Evolutionary conservation across 495 filamentous ascomycete genomes (phyloP), one percentile per base, ranked within the genome.

Genomic region (Penicillium roqueforti): DNA sequence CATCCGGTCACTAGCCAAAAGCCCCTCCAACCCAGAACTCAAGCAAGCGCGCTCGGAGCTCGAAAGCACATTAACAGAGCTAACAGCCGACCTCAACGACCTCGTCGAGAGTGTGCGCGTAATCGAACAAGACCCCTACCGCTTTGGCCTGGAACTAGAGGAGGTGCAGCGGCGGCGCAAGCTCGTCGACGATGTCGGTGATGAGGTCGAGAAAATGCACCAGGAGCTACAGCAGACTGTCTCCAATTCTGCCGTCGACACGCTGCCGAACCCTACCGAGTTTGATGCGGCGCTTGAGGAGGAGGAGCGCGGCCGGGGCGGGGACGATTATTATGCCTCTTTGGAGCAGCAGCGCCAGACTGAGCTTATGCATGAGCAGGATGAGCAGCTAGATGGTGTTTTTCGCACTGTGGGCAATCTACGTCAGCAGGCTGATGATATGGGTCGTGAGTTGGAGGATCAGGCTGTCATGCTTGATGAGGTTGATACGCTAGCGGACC

Each of bases 361-460:
- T 62, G 83, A 90, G 75, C 85, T 97, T 68, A 92, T 98, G 87
- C 83, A 87, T 62, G 92, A 96, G 69, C 93, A 97, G 74, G 95
- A 98, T 67, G 77, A 93, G 76, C 85, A 90, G 57, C 76, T 98
- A 6, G 92, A 97, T 69, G 88, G 88, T 3, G 95, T 98, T 38
- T 96, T 89, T 64, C 82, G 83, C 59, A 97, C 93, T 2, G 93
- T 98, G 32, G 92, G 90, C 0, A 96, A 89, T 63, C 65, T 98
- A 62, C 75, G 91, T 47, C 77, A 87, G 67, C 92, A 97, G 77
- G 95, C 95, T 14, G 83, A 93, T 72, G 86, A 87, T 57, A 97
- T 98, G 92, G 92, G 92, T 7, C 75, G 92, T 49, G 93, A 98
- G 72, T 74, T 98, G 43, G 95, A 96, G 69, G 92, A 97, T 69